Base-by-base conservation (phyloP, 306 rosid genomes). In the Delonix regia region DNA sequence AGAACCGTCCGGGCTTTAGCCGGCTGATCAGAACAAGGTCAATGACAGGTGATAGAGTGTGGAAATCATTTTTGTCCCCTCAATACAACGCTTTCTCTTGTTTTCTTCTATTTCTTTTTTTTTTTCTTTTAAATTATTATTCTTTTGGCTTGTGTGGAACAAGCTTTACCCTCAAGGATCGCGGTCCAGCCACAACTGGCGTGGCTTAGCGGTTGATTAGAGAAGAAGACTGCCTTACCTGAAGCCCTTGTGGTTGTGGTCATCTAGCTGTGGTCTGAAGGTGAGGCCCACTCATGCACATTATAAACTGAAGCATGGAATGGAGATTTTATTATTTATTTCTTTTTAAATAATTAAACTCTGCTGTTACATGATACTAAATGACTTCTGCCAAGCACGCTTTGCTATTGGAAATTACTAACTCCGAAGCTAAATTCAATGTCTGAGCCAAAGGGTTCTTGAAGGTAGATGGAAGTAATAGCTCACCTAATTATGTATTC, bases 11-110 rank as follows among this genome's bases (percentile, higher is more conserved):
- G 79, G 63, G 74, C 39, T 36, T 22, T 22, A 33, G 82, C 82
- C 77, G 83, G 90, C 81, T 83, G 80, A 80, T 68, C 69, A 83
- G 82, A 83, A 85, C 78, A 83, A 21, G 60, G 53, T 9, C 64
- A 83, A 85, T 79, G 89, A 86, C 83, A 47, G 82, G 83, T 76
- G 73, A 78, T 51, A 63, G 57, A 74, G 68, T 10, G 59, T 44
- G 74, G 39, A 79, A 86, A 82, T 77, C 84, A 81, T 79, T 76
- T 64, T 78, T 83, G 89, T 75, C 83, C 60, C 83, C 78, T 28
- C 73, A 81, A 75, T 64, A 85, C 18, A 12, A 4, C 30, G 4
- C 65, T 36, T 48, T 63, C 48, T 21, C 61, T 59, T 33, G 38
- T 48, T 76, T 48, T 19, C 24, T 15, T 4, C 7, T 61, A 19